Base-by-base conservation (phyloP, 73 alveolate genomes). In the Breviolum minutum region DNA sequence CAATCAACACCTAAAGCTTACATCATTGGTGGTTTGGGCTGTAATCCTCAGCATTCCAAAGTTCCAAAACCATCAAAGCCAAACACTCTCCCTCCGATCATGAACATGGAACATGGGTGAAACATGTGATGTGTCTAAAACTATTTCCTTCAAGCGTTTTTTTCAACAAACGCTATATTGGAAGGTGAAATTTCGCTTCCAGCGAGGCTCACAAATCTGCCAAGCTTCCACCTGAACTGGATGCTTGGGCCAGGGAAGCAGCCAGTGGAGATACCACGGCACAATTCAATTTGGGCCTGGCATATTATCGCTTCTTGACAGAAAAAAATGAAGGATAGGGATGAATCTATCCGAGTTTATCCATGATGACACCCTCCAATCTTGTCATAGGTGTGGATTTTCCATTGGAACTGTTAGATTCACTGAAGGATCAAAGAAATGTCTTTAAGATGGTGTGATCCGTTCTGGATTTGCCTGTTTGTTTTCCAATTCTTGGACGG, bases 201-300 rank as follows among this genome's bases (percentile, higher is more conserved):
- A 7, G 22, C 26, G 77, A 84, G 93, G 93, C 76, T 7, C 76
- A 84, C 14, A 54, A 84, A 27, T 62, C 79, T 26, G 79, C 62
- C 62, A n/a, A 11, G 32, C 88, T 90, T 26, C 97, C 97, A 6
- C 88, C 97, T 9, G 97, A 90, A 62, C 87, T 90, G 60, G 88
- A 90, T 24, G 22, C 60, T 60, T 90, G 97, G 97, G 97, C 97
- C 29, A 29, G 64, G 63, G 88, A 74, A 48, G 97, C 97, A 7
- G 97, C 97, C n/a, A 27, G n/a, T 20, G 97, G 97, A 71, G 97
- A 90, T 32, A 30, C 88, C 66, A 61, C 87, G 24, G 97, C 97
- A 17, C 97, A 90, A 60, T 90, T 90, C 97, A 90, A 90, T 60
- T 63, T 90, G 88, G 97, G 97, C 26, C n/a, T 90, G 76, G 97